These are phyloP conservation scores for Entomophthora muscae DNA, from an alignment of 371 early-diverging fungal species.

Conservation along the genomic window DNA sequence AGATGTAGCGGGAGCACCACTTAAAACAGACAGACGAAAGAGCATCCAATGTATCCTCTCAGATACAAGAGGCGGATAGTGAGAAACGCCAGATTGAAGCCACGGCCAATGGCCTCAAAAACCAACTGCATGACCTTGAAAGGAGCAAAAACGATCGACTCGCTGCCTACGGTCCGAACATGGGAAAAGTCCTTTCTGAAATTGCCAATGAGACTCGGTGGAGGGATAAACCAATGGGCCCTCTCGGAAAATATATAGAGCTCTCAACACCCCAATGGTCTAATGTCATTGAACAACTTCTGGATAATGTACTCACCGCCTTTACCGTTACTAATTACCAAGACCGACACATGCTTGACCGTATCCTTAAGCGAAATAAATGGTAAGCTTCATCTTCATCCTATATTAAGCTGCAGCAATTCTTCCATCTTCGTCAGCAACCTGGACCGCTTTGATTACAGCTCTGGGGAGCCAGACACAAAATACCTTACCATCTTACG, in stretches of 20 bases:
- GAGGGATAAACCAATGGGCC: constrained; percentile 58
- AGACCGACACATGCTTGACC: constrained; percentile 33
- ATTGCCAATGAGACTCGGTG: constrained; percentile 39
- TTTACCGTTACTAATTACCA: constrained; percentile 57
- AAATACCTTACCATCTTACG: constrained; percentile 45
- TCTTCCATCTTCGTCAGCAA: constrained; percentile 35
- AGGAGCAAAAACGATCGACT: constrained; percentile 40
- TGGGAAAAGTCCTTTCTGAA: constrained; percentile 42
- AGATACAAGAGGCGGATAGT: constrained; percentile 10
- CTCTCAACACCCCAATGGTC: constrained; percentile 43
- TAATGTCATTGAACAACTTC: constrained; percentile 42
- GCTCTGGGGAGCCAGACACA: constrained; percentile 45
- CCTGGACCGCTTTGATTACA: constrained; percentile 47
- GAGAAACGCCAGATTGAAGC: not conserved
- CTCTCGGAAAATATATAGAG: constrained; percentile 54
- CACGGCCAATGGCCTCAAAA: constrained; percentile 8
- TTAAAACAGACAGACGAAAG: not conserved
- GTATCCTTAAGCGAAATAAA: constrained; percentile 24
- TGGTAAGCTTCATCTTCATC: constrained; percentile 17
- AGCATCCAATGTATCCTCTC: constrained; percentile 5
- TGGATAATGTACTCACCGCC: constrained; percentile 44
- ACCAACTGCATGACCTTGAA: constrained; percentile 19
- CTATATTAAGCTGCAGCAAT: constrained; percentile 10
- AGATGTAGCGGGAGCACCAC: not conserved
- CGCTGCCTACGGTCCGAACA: constrained; percentile 44